phyloP scores from a whole-genome alignment of 306 rosid genomes.

The Luffa aegyptiaca region DNA sequence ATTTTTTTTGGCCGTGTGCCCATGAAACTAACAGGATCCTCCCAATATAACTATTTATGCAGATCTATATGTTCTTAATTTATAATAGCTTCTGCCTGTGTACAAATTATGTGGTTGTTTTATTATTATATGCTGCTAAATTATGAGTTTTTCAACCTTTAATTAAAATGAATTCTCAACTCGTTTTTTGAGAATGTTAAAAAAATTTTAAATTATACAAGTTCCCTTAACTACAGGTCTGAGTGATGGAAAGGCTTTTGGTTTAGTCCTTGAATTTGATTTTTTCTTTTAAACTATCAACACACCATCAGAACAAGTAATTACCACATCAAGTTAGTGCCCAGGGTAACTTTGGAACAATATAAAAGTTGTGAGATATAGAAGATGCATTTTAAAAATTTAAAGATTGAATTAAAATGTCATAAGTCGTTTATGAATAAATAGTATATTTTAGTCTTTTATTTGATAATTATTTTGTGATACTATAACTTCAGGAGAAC shows the following conservation, averaged over 20 bases:
- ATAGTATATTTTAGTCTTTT: background rate
- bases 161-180: background rate
- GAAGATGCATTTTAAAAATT: background rate
- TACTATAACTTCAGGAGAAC: constrained; percentile 22
- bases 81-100: background rate
- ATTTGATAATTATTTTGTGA: constrained; percentile 7
- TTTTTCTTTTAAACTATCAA: too few species aligned
- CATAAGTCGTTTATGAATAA: background rate
- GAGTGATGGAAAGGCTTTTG: background rate
- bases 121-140: background rate
- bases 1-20: background rate
- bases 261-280: background rate
- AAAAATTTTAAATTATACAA: too few species aligned
- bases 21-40: background rate
- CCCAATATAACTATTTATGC: background rate
- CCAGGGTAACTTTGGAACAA: background rate
- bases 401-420: background rate
- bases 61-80: background rate
- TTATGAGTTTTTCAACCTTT: background rate
- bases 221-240: too few species aligned
- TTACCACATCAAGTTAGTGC: background rate
- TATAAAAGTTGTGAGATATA: background rate
- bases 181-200: background rate
- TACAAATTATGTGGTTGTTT: background rate
- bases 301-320: background rate